These are phyloP conservation scores for Pseudofabraea citricarpa DNA, from an alignment of 2,329 filamentous ascomycete species.

Conservation along the genomic window DNA sequence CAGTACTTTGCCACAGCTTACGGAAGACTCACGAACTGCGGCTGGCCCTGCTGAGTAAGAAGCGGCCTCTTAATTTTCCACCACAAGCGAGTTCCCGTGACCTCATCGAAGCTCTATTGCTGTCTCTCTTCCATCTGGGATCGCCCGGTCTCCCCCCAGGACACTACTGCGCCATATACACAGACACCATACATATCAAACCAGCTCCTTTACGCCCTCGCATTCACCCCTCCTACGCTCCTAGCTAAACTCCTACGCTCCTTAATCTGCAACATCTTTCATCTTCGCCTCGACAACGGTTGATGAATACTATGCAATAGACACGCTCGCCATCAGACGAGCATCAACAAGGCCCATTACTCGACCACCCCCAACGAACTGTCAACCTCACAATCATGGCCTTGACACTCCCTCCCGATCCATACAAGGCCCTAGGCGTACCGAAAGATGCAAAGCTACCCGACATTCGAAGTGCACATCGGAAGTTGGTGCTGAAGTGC, in stretches of 20 bases:
- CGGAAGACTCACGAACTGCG: not conserved
- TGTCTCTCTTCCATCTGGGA: not conserved
- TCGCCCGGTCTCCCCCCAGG: not conserved
- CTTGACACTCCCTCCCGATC: slow-evolving; percentile 47
- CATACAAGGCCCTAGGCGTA: slow-evolving; percentile 74
- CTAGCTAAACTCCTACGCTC: not conserved
- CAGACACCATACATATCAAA: not conserved
- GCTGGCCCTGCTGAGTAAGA: not conserved
- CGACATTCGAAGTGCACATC: slow-evolving; percentile 74
- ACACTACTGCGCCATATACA: not conserved
- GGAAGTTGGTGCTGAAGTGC: slow-evolving; percentile 81
- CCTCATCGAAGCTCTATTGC: not conserved
- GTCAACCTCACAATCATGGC: slow-evolving; percentile 13
- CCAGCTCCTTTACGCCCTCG: not conserved
- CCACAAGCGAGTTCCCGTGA: not conserved
- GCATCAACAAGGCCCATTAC: slow-evolving; percentile 3
- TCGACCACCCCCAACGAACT: slow-evolving; percentile 8
- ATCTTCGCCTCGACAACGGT: not conserved
- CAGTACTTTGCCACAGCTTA: not conserved
- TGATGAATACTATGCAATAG: slow-evolving; percentile 19
- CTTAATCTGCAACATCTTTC: not conserved
- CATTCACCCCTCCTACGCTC: not conserved
- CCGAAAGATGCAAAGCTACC: slow-evolving; percentile 63
- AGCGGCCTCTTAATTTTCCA: not conserved
- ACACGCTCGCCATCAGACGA: slow-evolving; percentile 4